Evolutionary conservation across 345 rosid genomes (phyloP).

Genomic region (Eucalyptus curtisii): DNA sequence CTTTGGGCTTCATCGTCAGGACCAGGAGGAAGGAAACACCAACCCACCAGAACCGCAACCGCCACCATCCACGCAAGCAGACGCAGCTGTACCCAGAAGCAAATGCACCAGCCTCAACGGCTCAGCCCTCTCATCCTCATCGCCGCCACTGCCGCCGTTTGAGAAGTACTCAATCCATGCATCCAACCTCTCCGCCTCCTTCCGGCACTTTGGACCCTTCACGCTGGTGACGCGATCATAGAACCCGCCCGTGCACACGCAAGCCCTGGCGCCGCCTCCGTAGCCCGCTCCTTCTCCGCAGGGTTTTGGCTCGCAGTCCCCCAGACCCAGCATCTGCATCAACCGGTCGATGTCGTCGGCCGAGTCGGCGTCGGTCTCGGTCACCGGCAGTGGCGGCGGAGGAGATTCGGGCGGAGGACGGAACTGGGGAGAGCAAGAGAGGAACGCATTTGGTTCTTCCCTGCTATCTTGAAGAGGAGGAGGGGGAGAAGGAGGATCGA

Average conservation of each 20-base stretch:
- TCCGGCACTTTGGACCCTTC: conserved; percentile 28
- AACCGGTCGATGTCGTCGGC: conserved; percentile 14
- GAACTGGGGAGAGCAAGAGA: conserved; percentile 11
- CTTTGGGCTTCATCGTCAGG: neutral
- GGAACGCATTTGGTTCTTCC: conserved; percentile 25
- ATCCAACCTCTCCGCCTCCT: conserved; percentile 27
- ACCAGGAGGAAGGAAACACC: conserved; percentile 39
- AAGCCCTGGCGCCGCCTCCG: neutral
- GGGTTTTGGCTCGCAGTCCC: neutral
- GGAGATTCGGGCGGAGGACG: neutral
- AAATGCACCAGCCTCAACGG: conserved; percentile 31
- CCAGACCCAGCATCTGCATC: conserved; percentile 20
- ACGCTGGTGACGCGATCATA: conserved; percentile 29
- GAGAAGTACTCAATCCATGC: conserved; percentile 24
- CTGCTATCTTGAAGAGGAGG: conserved; percentile 17
- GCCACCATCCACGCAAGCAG: neutral
- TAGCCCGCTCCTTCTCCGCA: neutral
- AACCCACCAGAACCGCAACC: conserved; percentile 1
- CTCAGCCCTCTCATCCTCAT: conserved; percentile 3
- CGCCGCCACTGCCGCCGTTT: neutral
- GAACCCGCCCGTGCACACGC: conserved; percentile 19
- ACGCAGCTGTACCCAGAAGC: conserved; percentile 34
- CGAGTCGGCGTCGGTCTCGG: neutral
- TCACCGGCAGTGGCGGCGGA: neutral
- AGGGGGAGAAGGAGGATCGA: neutral